phyloP scores from a whole-genome alignment of 148 eudicot genomes.

The Rhododendron vialii region DNA sequence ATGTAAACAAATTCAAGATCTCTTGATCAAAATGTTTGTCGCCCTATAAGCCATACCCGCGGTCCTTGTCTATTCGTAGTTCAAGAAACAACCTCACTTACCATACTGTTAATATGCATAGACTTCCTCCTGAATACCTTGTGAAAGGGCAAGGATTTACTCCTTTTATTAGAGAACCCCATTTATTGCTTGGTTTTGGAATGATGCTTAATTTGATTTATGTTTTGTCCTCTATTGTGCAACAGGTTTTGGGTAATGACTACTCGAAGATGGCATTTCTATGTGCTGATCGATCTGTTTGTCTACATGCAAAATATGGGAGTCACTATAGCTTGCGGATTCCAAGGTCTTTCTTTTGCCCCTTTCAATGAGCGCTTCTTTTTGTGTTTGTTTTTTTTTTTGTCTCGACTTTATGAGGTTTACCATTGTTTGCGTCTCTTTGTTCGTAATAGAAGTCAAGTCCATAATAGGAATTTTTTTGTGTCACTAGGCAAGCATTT shows the following conservation, averaged over 20 bases:
- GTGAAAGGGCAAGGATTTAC: background rate
- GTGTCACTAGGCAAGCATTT: background rate
- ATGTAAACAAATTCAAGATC: background rate
- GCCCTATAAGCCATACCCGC: background rate
- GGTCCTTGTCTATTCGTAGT: background rate
- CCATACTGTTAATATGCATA: background rate
- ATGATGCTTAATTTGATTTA: background rate
- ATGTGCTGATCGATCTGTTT: constrained; percentile 83
- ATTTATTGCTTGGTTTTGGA: background rate
- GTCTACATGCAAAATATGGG: constrained; percentile 92
- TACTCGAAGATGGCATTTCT: constrained; percentile 92
- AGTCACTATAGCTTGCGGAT: constrained; percentile 80
- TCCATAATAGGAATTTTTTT: background rate
- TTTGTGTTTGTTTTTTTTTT: background rate
- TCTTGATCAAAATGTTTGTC: background rate
- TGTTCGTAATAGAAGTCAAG: background rate
- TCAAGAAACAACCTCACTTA: background rate
- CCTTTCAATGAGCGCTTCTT: background rate
- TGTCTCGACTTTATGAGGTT: background rate
- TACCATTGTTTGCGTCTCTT: background rate
- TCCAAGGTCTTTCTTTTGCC: constrained; percentile 51
- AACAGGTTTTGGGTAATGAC: constrained; percentile 75
- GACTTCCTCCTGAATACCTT: background rate
- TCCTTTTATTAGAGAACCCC: background rate
- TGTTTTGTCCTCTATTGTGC: background rate